Evolutionary conservation across 768 basidiomycete genomes (phyloP).

Genomic region (Boletus insuetus): DNA sequence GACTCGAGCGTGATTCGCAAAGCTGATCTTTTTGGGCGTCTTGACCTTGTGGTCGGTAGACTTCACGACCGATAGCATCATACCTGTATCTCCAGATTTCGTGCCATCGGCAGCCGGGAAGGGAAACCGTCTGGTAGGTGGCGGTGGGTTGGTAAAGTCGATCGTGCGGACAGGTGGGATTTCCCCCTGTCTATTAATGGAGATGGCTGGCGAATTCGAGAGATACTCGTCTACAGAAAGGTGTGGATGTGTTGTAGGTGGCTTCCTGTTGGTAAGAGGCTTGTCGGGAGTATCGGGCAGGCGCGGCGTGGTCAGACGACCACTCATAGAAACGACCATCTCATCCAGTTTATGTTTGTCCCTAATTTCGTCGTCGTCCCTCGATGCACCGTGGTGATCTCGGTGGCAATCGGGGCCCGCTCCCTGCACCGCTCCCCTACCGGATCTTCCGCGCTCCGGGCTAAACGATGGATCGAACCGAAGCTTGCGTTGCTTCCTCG

Average conservation of each 20-base stretch:
- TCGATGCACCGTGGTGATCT: background rate
- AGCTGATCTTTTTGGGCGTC: slow-evolving; percentile 26
- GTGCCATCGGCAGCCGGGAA: background rate
- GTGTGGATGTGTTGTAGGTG: background rate
- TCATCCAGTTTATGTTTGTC: background rate
- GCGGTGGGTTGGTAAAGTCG: slow-evolving; percentile 27
- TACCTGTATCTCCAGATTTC: background rate
- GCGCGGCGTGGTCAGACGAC: background rate
- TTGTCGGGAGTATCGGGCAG: slow-evolving; percentile 12
- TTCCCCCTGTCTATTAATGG: background rate
- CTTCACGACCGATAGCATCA: slow-evolving; percentile 7
- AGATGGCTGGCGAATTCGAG: background rate
- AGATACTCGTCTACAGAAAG: background rate
- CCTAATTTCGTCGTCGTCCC: background rate
- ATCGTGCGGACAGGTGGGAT: slow-evolving; percentile 17
- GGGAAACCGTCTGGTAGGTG: slow-evolving; percentile 10
- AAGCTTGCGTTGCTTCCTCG: slow-evolving; percentile 28
- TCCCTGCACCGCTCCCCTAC: background rate
- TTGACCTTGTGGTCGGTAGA: slow-evolving; percentile 10
- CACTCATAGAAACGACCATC: background rate
- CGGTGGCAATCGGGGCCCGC: background rate
- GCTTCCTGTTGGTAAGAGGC: background rate
- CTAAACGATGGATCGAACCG: slow-evolving; percentile 25
- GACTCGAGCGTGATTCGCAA: slow-evolving; percentile 23
- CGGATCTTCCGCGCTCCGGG: slow-evolving; percentile 7